phyloP scores from a whole-genome alignment of 495 filamentous ascomycete genomes.

The Astrothelium macrocarpum region DNA sequence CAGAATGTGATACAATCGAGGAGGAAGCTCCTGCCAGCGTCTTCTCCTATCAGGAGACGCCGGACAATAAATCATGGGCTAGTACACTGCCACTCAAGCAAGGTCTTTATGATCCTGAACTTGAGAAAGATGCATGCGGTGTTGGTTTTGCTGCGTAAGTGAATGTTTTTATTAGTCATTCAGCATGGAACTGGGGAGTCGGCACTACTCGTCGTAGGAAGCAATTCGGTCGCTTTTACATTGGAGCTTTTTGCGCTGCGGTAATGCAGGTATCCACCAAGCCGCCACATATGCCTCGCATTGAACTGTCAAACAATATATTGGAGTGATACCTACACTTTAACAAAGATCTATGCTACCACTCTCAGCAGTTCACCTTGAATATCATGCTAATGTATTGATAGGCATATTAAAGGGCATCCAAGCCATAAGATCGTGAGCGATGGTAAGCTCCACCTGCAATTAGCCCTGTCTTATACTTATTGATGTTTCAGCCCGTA shows the following conservation, averaged over 20 bases:
- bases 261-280: too few relatives aligned
- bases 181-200: neutral
- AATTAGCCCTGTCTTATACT: slow-evolving; percentile 5
- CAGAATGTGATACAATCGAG: slow-evolving; percentile 47
- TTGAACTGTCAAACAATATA: too few relatives aligned
- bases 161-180: neutral
- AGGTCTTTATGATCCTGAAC: slow-evolving; percentile 91
- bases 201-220: neutral
- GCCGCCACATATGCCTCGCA: too few relatives aligned
- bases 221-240: neutral
- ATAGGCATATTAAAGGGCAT: slow-evolving; percentile 92
- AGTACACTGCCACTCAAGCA: slow-evolving; percentile 92
- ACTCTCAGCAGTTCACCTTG: neutral
- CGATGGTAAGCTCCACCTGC: slow-evolving; percentile 64
- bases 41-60: slow-evolving; percentile 75
- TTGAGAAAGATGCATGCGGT: slow-evolving; percentile 99
- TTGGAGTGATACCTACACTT: too few relatives aligned
- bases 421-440: slow-evolving; percentile 98
- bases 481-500: slow-evolving; percentile 51
- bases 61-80: slow-evolving; percentile 90
- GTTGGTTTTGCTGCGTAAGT: slow-evolving; percentile 97
- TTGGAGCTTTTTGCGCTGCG: too few relatives aligned
- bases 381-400: slow-evolving; percentile 9
- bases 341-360: slow-evolving; percentile 6
- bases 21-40: slow-evolving; percentile 50